Evolutionary conservation across 306 rosid genomes (phyloP), one percentile per base, ranked within the genome.

Genomic region (Fragaria vesca): DNA sequence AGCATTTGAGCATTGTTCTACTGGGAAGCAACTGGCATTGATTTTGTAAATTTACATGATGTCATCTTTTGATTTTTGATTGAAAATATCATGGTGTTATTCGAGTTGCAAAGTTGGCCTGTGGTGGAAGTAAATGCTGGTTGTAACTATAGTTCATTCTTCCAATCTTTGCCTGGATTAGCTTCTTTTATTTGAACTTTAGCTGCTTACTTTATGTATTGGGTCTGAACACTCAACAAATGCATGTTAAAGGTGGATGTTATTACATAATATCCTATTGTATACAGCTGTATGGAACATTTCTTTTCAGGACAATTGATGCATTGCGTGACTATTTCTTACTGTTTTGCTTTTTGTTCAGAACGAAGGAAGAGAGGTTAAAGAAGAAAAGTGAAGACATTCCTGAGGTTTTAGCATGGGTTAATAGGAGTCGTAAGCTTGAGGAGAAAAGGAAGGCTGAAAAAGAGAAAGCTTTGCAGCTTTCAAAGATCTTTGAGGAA

Each of bases 401-500:
- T 83, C 83, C 95, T 30, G 97, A 91, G 82, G 83, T 92, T 77
- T 87, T 82, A 74, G 21, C 97, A 52, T 95, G 99, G 98, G 96
- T 95, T 78, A 84, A 48, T 80, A 89, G 72, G 83, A 92, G 97
- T 78, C 97, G 97, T 71, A 95, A 95, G 82, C 46, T 95, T 12
- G 92, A 85, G 84, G 90, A 86, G 47, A 86, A 85, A 81, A 86
- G 76, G 81, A 83, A 68, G 76, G 77, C 78, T 73, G 90, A 89
- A 82, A 94, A 87, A 80, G 78, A 87, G 79, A 92, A 85, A 88
- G 97, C 89, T 66, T 46, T 86, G 85, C 95, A 88, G 87, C 93
- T 88, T 79, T 92, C 98, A 58, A 92, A 88, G 85, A 77, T 88
- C 74, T 93, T 95, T 72, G 97, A 89, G 88, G 99, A 95, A 86